Percentiles rank a stretch among this genome's conserved stretches.
These are phyloP conservation scores for Peterozyma toletana DNA, from an alignment of 805 yeast species.

Conservation along the genomic window DNA sequence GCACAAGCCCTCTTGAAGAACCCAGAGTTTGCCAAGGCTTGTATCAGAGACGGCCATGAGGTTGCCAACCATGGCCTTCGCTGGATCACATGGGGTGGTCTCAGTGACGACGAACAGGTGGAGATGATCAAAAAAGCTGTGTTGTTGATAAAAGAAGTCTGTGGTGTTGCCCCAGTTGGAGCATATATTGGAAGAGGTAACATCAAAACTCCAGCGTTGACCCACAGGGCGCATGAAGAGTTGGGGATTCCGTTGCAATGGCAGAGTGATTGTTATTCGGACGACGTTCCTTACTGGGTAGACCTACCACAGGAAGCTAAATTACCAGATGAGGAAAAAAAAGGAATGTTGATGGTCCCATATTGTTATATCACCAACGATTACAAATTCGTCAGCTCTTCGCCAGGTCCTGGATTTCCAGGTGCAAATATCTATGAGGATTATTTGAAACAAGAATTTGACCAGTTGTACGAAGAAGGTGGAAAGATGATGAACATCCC, in stretches of 20 bases:
- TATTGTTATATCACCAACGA: conserved; percentile 19
- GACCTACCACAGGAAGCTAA: conserved; percentile 1
- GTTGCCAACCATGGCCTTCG: conserved; percentile 29
- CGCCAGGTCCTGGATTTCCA: conserved; percentile 17
- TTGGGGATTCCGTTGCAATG: conserved; percentile 22
- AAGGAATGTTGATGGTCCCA: conserved; percentile 20
- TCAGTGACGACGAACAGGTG: conserved; percentile 23
- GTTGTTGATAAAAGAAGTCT: conserved; percentile 19
- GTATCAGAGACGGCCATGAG: conserved; percentile 29
- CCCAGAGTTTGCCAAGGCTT: conserved; percentile 25
- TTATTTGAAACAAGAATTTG: conserved; percentile 28
- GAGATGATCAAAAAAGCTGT: conserved; percentile 23
- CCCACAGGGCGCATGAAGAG: conserved; percentile 26
- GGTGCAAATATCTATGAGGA: conserved; percentile 18
- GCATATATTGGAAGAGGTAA: conserved; percentile 22
- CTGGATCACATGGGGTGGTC: conserved; percentile 25
- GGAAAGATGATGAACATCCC: conserved; percentile 29
- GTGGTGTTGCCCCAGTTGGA: conserved; percentile 28
- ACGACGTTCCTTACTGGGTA: conserved; percentile 30
- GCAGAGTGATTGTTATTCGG: conserved; percentile 27
- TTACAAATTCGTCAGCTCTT: conserved; percentile 11
- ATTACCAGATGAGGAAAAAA: conserved; percentile 15
- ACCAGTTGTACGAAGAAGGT: conserved; percentile 27
- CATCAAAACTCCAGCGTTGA: conserved; percentile 9
- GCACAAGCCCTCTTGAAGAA: conserved; percentile 28